phyloP scores from a whole-genome alignment of 2,329 filamentous ascomycete species.

The Alternaria atra region DNA sequence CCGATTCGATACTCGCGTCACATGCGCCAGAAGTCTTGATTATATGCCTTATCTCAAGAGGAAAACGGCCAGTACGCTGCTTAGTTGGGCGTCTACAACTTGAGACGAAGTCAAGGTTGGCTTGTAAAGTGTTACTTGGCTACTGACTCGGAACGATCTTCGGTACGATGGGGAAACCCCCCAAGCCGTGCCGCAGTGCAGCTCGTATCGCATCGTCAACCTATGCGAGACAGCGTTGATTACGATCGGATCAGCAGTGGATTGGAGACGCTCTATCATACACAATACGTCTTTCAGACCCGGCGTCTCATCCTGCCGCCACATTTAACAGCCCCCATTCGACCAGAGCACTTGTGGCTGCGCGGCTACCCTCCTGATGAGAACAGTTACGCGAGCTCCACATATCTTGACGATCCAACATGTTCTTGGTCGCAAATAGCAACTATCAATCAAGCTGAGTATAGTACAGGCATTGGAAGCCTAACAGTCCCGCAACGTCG shows the following conservation, averaged over 20 bases:
- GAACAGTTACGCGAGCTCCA: background rate
- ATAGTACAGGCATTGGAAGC: background rate
- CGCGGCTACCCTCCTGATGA: background rate
- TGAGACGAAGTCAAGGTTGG: background rate
- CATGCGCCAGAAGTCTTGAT: background rate
- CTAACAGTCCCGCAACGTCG: background rate
- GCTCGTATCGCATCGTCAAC: background rate
- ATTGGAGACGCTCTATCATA: background rate
- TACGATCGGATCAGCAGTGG: background rate
- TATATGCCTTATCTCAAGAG: background rate
- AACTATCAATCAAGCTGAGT: background rate
- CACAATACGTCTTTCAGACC: background rate
- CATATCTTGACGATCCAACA: background rate
- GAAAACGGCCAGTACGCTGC: background rate
- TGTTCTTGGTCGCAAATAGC: background rate
- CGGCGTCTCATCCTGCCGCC: background rate
- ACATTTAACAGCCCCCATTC: background rate
- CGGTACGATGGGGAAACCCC: conserved; percentile 1
- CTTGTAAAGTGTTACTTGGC: background rate
- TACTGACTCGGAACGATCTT: conserved; percentile 1
- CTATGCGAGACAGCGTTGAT: background rate
- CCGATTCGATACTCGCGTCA: background rate
- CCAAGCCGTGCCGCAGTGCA: conserved; percentile 10
- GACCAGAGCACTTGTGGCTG: background rate
- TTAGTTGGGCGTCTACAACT: background rate